Base-by-base conservation (phyloP, 2,329 filamentous ascomycete genomes). In the Aureobasidium mangrovei region DNA sequence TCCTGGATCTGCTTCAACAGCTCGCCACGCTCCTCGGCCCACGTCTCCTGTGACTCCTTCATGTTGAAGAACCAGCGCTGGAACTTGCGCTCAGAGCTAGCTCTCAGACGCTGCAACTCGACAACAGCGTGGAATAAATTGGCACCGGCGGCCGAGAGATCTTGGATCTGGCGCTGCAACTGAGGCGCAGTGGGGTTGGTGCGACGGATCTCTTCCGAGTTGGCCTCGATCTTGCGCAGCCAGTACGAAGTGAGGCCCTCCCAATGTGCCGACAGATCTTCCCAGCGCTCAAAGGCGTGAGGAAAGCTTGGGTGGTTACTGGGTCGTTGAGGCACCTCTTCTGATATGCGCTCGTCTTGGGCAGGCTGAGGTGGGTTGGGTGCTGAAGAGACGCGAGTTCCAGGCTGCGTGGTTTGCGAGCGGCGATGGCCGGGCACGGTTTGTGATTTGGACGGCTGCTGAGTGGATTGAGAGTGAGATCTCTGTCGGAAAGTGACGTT, bases 41-140 rank as follows among this genome's bases (percentile, higher is more conserved):
- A 80, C 29, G 86, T 83, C 72, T 97, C 93, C 60, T 95, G 82
- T 61, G 97, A 91, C 32, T 85, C 80, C 49, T 91, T 80, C 6
- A 91, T 95, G 68, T 98, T 93, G 62, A 95, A 95, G 72, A 97
- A 97, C 93, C 93, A 98, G 48, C 93, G 82, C 71, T 98, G 93
- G 63, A 98, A 98, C 68, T 97, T 97, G 60, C 93, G 84, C 70
- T 98, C 93, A 0, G 91, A 97, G 54, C 90, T 95, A 36, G 93
- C 93, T 41, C 93, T 86, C 28, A 98, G 77, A 31, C 93, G 84
- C 69, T 98, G 93, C 43, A 98, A 75, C 70, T 98, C 93, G 3
- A 98, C 93, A 0, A 98, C 91, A 7, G 93, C 93, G 68, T 98
- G 93, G 69, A 98, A 98, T 0, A 98, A 77, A 62, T 98, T 98